Evolutionary conservation across 495 filamentous ascomycete genomes (phyloP).

Genomic region (Aspergillus wentii): DNA sequence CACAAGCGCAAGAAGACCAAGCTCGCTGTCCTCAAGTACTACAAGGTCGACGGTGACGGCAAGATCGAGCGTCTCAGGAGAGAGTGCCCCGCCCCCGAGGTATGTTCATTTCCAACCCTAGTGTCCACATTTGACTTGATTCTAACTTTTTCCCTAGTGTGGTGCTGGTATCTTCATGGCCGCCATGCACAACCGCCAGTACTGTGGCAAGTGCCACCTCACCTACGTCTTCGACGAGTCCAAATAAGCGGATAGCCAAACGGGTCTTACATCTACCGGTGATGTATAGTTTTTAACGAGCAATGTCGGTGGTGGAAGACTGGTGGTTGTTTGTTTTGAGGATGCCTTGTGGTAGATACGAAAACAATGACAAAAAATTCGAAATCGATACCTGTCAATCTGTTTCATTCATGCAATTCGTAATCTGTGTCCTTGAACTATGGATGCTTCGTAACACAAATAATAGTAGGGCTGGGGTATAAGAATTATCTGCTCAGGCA

Average conservation of each 20-base stretch:
- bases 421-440: too few relatives aligned
- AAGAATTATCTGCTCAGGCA: not conserved
- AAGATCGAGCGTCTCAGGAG: constrained; percentile 99
- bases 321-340: constrained; percentile 10
- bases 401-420: too few relatives aligned
- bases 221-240: constrained; percentile 99
- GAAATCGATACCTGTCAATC: constrained; percentile 13
- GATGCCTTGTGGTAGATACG: constrained; percentile 13
- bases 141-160: constrained; percentile 56
- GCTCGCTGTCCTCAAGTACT: constrained; percentile 99
- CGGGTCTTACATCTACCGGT: too few relatives aligned
- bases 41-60: constrained; percentile 99
- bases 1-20: constrained; percentile 99
- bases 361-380: constrained; percentile 18
- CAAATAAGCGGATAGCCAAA: constrained; percentile 43
- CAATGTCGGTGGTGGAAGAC: constrained; percentile 12
- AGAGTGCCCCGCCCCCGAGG: constrained; percentile 90
- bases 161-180: constrained; percentile 99
- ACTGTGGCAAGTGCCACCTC: constrained; percentile 98
- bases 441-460: too few relatives aligned
- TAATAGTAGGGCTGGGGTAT: too few relatives aligned
- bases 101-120: constrained; percentile 41
- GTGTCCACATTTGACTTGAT: constrained; percentile 20
- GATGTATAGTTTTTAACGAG: constrained; percentile 16
- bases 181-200: constrained; percentile 98